Evolutionary conservation across 1,284 basidiomycete genomes (phyloP).

Genomic region (Sanghuangporus weigelae): DNA sequence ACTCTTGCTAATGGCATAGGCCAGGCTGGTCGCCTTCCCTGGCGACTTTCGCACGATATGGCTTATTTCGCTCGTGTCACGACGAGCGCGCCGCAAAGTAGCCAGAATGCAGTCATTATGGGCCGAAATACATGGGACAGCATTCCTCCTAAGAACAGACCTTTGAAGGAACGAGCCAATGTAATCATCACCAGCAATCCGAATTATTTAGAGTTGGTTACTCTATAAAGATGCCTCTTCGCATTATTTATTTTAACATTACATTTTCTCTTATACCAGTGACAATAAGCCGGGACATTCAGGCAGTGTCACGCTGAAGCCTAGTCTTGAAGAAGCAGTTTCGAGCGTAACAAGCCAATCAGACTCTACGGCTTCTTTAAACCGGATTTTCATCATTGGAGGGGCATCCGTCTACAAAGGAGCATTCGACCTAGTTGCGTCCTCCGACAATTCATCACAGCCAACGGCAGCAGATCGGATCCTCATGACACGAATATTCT

Average conservation of each 20-base stretch:
- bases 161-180: conserved; percentile 76
- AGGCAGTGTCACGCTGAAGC: conserved; percentile 18
- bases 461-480: conserved; percentile 57
- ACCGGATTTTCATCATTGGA: conserved; percentile 81
- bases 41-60: conserved; percentile 89
- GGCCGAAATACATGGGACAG: conserved; percentile 98
- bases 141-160: conserved; percentile 87
- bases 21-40: conserved; percentile 71
- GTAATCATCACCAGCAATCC: conserved; percentile 72
- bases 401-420: conserved; percentile 83
- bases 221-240: neutral
- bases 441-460: conserved; percentile 20
- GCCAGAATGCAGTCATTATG: conserved; percentile 86
- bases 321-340: conserved; percentile 15
- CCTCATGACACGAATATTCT: conserved; percentile 80
- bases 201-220: conserved; percentile 62
- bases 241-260: neutral
- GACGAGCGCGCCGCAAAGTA: conserved; percentile 48
- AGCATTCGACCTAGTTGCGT: conserved; percentile 42
- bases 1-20: conserved; percentile 90
- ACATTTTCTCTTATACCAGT: neutral
- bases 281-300: neutral
- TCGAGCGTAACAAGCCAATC: conserved; percentile 14
- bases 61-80: conserved; percentile 88
- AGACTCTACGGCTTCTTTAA: conserved; percentile 25